Evolutionary conservation across 371 early-diverging fungal genomes (phyloP).

Genomic region (Mucor racemosus): DNA sequence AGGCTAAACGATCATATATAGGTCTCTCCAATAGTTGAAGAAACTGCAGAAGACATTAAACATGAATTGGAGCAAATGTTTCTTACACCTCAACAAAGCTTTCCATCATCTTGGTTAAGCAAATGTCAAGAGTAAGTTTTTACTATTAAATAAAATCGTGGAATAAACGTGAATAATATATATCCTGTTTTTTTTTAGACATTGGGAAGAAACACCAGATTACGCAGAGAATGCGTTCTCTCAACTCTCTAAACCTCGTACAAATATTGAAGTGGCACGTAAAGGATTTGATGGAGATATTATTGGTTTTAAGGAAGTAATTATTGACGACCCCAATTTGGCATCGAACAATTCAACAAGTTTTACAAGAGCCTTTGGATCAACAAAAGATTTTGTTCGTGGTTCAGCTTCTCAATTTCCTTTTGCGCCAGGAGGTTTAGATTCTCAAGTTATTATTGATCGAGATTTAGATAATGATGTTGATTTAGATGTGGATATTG

Average conservation of each 20-base stretch:
- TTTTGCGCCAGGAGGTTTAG: slow-evolving; percentile 81
- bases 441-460: slow-evolving; percentile 42
- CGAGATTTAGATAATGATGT: slow-evolving; percentile 40
- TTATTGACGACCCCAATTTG: slow-evolving; percentile 44
- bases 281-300: slow-evolving; percentile 60
- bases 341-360: slow-evolving; percentile 78
- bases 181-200: slow-evolving; percentile 24
- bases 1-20: not conserved
- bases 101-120: slow-evolving; percentile 51
- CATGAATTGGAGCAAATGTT: slow-evolving; percentile 51
- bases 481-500: slow-evolving; percentile 37
- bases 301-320: slow-evolving; percentile 52
- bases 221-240: slow-evolving; percentile 44
- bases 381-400: slow-evolving; percentile 70
- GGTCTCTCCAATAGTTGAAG: slow-evolving; percentile 3
- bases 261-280: slow-evolving; percentile 48
- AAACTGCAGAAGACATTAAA: slow-evolving; percentile 33
- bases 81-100: slow-evolving; percentile 51
- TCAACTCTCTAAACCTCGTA: slow-evolving; percentile 53
- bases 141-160: not conserved
- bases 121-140: slow-evolving; percentile 58
- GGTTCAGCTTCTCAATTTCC: slow-evolving; percentile 77
- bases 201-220: slow-evolving; percentile 58
- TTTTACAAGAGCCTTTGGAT: slow-evolving; percentile 70
- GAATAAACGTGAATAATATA: not conserved